phyloP scores from a whole-genome alignment of 805 yeast genomes.

The Pichia scutulata region DNA sequence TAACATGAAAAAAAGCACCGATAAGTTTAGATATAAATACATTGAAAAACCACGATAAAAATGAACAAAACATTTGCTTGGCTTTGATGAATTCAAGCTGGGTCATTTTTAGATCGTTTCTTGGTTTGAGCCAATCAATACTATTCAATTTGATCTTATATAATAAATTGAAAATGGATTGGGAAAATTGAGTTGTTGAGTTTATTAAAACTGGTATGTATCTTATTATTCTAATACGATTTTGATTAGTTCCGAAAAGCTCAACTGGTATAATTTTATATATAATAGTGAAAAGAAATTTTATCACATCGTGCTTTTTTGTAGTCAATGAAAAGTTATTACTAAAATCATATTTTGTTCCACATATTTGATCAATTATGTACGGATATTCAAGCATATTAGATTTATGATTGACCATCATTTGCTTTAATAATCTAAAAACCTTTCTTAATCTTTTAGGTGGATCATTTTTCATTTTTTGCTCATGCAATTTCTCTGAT shows the following conservation, averaged over 20 bases:
- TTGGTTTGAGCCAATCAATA: conserved; percentile 48
- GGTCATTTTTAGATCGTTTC: conserved; percentile 22
- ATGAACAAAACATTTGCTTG: conserved; percentile 28
- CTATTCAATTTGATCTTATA: conserved; percentile 34
- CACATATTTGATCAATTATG: conserved; percentile 31
- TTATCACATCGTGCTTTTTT: conserved; percentile 29
- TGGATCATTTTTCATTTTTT: conserved; percentile 1
- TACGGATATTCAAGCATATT: conserved; percentile 27
- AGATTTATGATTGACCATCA: conserved; percentile 29
- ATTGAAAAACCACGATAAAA: conserved; percentile 54
- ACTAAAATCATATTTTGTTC: conserved; percentile 2
- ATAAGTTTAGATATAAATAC: conserved; percentile 40
- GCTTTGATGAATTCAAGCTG: conserved; percentile 37
- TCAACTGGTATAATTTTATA: conserved; percentile 44
- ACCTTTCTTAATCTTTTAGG: conserved; percentile 22
- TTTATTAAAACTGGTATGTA: conserved; percentile 32
- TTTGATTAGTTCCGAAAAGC: conserved; percentile 44
- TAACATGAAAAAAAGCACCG: conserved; percentile 55
- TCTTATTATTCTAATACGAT: conserved; percentile 35
- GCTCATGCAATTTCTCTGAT: conserved; percentile 5
- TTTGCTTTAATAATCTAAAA: conserved; percentile 13
- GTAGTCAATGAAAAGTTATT: conserved; percentile 30
- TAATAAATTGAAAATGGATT: conserved; percentile 29
- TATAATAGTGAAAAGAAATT: conserved; percentile 35
- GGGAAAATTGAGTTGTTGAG: conserved; percentile 30